Evolutionary conservation across 345 rosid genomes (phyloP).

Genomic region (Rhodamnia rubescens): DNA sequence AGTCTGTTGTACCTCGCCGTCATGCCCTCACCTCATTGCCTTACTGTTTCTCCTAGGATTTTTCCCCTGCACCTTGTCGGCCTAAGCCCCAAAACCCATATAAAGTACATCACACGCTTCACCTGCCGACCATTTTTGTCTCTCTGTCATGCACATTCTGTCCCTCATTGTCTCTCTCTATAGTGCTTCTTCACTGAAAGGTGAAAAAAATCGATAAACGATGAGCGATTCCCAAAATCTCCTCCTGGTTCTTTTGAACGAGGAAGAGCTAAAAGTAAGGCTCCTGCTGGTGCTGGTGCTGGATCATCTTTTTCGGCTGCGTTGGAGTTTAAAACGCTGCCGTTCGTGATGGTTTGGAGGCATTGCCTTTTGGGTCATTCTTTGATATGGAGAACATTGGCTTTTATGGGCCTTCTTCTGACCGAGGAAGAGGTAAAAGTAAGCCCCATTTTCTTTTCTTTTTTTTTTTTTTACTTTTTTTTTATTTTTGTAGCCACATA

Average conservation of each 20-base stretch:
- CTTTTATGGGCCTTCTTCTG: conserved; percentile 2
- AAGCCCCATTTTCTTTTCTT: too few species aligned
- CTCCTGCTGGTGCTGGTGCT: neutral
- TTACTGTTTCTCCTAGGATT: neutral
- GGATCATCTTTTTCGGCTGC: neutral
- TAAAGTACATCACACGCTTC: neutral
- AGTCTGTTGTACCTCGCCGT: too few species aligned
- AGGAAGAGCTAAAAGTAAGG: neutral
- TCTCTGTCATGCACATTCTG: neutral
- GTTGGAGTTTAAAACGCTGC: neutral
- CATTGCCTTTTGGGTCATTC: conserved; percentile 13
- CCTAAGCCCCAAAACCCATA: neutral
- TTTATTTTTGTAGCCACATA: too few species aligned
- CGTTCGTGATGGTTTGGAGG: conserved; percentile 1
- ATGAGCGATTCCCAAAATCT: neutral
- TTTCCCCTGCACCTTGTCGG: conserved; percentile 1
- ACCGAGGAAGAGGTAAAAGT: too few species aligned
- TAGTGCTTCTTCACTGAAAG: neutral
- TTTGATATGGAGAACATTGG: conserved; percentile 9
- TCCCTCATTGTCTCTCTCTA: neutral
- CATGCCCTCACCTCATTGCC: neutral
- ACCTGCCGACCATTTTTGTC: neutral
- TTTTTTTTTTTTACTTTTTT: too few species aligned
- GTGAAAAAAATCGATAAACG: neutral
- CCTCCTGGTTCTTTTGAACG: neutral